phyloP scores from a whole-genome alignment of 2,329 filamentous ascomycete species.

The Mycosphaerella arachidis region DNA sequence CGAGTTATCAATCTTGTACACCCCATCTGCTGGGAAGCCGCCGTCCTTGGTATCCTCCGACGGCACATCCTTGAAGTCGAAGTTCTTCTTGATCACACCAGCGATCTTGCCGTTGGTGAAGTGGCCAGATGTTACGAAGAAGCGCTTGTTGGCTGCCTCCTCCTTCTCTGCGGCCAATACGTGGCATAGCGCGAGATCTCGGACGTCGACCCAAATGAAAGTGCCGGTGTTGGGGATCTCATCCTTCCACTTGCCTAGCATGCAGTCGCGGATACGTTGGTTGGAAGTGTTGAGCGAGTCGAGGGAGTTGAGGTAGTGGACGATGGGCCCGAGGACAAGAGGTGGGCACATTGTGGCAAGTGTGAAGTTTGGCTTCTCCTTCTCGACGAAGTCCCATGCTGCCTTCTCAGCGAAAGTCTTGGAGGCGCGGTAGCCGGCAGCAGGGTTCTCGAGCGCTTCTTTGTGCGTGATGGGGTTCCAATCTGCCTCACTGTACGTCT shows the following conservation, averaged over 20 bases:
- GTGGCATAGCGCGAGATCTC: slow-evolving; percentile 22
- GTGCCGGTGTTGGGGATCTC: slow-evolving; percentile 51
- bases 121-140: slow-evolving; percentile 58
- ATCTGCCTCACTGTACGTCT: slow-evolving; percentile 51
- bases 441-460: slow-evolving; percentile 42
- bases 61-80: slow-evolving; percentile 51
- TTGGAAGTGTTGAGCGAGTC: slow-evolving; percentile 70
- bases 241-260: slow-evolving; percentile 57
- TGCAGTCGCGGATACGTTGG: slow-evolving; percentile 58
- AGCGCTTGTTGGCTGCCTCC: slow-evolving; percentile 58
- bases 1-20: slow-evolving; percentile 55
- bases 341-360: slow-evolving; percentile 49
- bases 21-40: slow-evolving; percentile 44
- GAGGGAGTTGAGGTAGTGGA: slow-evolving; percentile 58
- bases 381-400: slow-evolving; percentile 52
- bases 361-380: slow-evolving; percentile 49
- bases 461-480: slow-evolving; percentile 56
- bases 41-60: slow-evolving; percentile 38
- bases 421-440: slow-evolving; percentile 46
- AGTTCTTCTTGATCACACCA: slow-evolving; percentile 52
- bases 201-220: slow-evolving; percentile 26
- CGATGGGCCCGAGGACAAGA: slow-evolving; percentile 48
- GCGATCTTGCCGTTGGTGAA: slow-evolving; percentile 59
- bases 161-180: slow-evolving; percentile 43
- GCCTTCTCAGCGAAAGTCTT: slow-evolving; percentile 60